Conservation (phyloP, 2,329 filamentous ascomycete species). For the Nothomitra cinnamomea region DNA sequence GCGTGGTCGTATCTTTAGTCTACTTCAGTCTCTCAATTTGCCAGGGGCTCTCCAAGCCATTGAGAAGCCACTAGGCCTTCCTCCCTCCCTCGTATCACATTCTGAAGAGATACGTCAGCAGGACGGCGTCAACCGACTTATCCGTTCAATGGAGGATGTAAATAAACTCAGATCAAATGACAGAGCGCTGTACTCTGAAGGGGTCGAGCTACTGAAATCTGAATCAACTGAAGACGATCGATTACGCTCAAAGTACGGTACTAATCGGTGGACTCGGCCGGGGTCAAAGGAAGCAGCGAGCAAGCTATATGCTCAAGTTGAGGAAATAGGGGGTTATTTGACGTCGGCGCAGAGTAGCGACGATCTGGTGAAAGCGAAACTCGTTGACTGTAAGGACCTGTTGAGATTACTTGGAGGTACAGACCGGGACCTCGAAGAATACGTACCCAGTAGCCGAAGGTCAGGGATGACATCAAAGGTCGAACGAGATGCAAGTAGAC, state of each 20-base stretch:
- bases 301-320: conserved; percentile 58
- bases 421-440: conserved; percentile 68
- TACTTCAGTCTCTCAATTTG: conserved; percentile 67
- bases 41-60: conserved; percentile 86
- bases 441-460: conserved; percentile 70
- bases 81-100: conserved; percentile 69
- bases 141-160: conserved; percentile 71
- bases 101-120: conserved; percentile 89
- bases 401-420: conserved; percentile 62
- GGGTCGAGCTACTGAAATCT: conserved; percentile 55
- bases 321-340: conserved; percentile 77
- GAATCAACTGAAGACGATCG: conserved; percentile 74
- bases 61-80: conserved; percentile 83
- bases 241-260: conserved; percentile 63
- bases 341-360: conserved; percentile 51
- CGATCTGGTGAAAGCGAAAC: conserved; percentile 58
- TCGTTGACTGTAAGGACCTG: conserved; percentile 55
- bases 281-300: conserved; percentile 50
- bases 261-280: conserved; percentile 63
- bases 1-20: conserved; percentile 16
- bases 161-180: conserved; percentile 77
- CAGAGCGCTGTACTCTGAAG: conserved; percentile 64
- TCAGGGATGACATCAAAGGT: conserved; percentile 65
- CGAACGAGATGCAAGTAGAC: conserved; percentile 57
- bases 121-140: conserved; percentile 62